Evolutionary conservation across 805 yeast species (phyloP), one percentile per base, ranked within the genome.

Genomic region (Ogataea saltuana): DNA sequence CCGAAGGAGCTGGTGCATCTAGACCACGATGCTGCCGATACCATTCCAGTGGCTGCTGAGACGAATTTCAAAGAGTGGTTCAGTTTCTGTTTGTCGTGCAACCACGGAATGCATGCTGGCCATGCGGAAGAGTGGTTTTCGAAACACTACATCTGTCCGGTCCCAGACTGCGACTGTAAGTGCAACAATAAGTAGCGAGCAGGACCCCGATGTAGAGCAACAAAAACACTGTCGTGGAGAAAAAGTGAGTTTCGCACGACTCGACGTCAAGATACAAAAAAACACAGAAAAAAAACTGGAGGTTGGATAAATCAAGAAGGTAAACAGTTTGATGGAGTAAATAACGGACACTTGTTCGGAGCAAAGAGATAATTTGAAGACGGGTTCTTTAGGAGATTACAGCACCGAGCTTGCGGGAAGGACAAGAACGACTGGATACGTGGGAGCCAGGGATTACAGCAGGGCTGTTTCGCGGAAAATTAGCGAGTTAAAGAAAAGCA

Each of bases 71-170:
- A 80, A 46, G 84, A 85, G 49, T 88, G 96, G 96, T 89, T 91
- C 53, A 87, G 93, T 53, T 88, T 88, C 65, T 91, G 99, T 58
- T 66, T 91, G 50, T 78, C 83, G 25, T 91, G 99, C 60, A 88
- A 85, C 59, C 99, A 91, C 56, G 96, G 97, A 1, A 83, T 83
- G 78, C 99, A 91, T 66, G 89, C 96, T 0, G 89, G 85, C 4
- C 99, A 91, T 61, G 97, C 97, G 0, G 89, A 87, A 50, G 95
- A 90, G 56, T 91, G 99, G 99, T 91, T 91, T 61, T 76, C 83
- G 19, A 83, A 82, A 60, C 96, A 90, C 56, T 78, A 77, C 43
- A 78, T 86, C 1, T 91, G 99, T 58, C 97, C 99, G 0, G 96
- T 91, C 3, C 97, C 97, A 0, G 95, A 89, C 32, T 91, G 99